Conservation (phyloP, 108 stramenopile species). For the Cyclotella choctawhatcheeana region DNA sequence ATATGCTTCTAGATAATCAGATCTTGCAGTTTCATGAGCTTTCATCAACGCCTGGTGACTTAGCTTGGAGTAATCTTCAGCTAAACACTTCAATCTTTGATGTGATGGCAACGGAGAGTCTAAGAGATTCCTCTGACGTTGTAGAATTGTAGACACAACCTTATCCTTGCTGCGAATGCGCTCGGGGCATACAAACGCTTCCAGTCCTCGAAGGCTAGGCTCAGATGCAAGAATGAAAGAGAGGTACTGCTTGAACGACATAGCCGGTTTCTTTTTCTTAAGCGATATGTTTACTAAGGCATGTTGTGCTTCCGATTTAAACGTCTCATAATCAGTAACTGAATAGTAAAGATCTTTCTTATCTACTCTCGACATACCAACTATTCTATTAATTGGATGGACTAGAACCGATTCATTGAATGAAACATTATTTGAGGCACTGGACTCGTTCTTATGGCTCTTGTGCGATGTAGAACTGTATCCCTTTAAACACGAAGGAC, state of each 20-base stretch:
- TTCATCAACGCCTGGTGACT: neutral
- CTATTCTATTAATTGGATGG: neutral
- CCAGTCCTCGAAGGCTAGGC: neutral
- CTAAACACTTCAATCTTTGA: neutral
- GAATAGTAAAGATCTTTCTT: neutral
- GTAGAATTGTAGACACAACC: neutral
- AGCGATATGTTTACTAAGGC: neutral
- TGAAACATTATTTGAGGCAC: neutral
- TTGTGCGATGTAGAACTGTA: too few relatives aligned
- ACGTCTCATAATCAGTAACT: neutral
- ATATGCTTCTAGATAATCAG: neutral
- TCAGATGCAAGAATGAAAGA: neutral
- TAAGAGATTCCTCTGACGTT: neutral
- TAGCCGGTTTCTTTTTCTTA: neutral
- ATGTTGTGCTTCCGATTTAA: neutral
- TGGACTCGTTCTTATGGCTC: too few relatives aligned
- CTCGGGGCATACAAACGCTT: neutral
- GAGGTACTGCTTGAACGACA: neutral
- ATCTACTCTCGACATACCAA: neutral
- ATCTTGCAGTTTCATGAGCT: conserved; percentile 5
- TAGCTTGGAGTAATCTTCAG: neutral
- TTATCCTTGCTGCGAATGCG: neutral
- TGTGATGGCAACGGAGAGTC: neutral
- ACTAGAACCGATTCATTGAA: conserved; percentile 2
- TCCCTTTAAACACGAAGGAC: too few relatives aligned